These are phyloP conservation scores for Mycena metata DNA, from an alignment of 768 basidiomycete species.

Conservation along the genomic window DNA sequence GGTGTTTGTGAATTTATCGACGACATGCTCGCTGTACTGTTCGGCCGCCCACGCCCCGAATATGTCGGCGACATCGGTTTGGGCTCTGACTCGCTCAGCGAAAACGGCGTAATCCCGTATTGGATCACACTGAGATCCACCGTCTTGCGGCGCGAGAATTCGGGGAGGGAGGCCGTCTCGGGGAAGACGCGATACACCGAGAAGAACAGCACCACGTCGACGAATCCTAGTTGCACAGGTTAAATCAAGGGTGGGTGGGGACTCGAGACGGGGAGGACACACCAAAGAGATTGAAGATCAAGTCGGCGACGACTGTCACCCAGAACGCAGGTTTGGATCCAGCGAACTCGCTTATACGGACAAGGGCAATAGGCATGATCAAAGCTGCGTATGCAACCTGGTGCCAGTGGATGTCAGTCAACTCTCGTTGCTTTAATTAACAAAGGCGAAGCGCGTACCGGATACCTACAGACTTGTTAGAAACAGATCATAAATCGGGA, in stretches of 20 bases:
- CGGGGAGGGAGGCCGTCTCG: slow-evolving; percentile 22
- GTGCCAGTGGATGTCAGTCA: not conserved
- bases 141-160: slow-evolving; percentile 36
- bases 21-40: not conserved
- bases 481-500: not conserved
- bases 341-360: slow-evolving; percentile 24
- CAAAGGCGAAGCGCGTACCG: not conserved
- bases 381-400: slow-evolving; percentile 31
- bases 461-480: slow-evolving; percentile 10
- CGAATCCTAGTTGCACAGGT: slow-evolving; percentile 18
- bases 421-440: not conserved
- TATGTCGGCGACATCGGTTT: not conserved
- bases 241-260: not conserved
- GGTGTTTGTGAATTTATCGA: slow-evolving; percentile 25
- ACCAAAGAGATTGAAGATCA: slow-evolving; percentile 33
- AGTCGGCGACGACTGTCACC: slow-evolving; percentile 24
- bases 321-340: slow-evolving; percentile 24
- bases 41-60: not conserved
- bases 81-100: not conserved
- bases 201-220: slow-evolving; percentile 41
- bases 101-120: slow-evolving; percentile 21
- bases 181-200: slow-evolving; percentile 34
- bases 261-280: not conserved
- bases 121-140: slow-evolving; percentile 20
- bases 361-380: slow-evolving; percentile 32